These are phyloP conservation scores for Eucalyptus erythrocorys DNA, from an alignment of 345 rosid genomes.

Conservation along the genomic window DNA sequence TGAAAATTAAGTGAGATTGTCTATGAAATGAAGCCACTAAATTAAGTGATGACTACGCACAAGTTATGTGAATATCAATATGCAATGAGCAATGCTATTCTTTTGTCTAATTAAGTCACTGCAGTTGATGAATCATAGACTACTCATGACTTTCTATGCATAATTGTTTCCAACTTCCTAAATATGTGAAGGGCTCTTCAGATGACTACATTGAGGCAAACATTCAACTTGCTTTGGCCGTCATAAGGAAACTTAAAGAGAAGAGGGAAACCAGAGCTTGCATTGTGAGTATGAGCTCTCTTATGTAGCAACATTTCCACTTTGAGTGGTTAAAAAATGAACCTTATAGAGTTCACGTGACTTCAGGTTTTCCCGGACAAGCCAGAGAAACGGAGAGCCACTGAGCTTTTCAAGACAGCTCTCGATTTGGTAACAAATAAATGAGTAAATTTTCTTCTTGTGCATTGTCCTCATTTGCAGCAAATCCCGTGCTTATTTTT, in stretches of 20 bases:
- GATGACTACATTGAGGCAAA: constrained; percentile 94
- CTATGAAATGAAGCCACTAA: background rate
- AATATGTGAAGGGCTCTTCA: constrained; percentile 82
- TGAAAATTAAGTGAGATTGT: background rate
- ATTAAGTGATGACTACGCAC: background rate
- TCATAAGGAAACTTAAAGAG: constrained; percentile 67
- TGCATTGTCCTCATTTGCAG: background rate
- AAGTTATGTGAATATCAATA: background rate
- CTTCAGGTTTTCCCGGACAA: constrained; percentile 84
- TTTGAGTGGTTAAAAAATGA: background rate
- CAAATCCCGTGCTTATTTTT: background rate
- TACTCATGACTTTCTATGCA: background rate
- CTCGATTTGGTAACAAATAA: constrained; percentile 50
- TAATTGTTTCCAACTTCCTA: constrained; percentile 23
- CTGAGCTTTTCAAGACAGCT: constrained; percentile 58
- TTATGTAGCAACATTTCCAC: background rate
- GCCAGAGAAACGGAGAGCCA: constrained; percentile 84
- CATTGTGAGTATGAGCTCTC: constrained; percentile 38
- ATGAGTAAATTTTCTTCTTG: background rate
- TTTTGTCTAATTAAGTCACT: background rate
- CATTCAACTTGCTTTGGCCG: constrained; percentile 73
- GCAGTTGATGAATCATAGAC: background rate
- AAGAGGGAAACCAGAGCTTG: constrained; percentile 66
- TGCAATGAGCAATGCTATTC: background rate
- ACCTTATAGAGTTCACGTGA: background rate